These are phyloP conservation scores for Nannochloris sp. DNA, from an alignment of 139 green algal species.

Conservation along the genomic window DNA sequence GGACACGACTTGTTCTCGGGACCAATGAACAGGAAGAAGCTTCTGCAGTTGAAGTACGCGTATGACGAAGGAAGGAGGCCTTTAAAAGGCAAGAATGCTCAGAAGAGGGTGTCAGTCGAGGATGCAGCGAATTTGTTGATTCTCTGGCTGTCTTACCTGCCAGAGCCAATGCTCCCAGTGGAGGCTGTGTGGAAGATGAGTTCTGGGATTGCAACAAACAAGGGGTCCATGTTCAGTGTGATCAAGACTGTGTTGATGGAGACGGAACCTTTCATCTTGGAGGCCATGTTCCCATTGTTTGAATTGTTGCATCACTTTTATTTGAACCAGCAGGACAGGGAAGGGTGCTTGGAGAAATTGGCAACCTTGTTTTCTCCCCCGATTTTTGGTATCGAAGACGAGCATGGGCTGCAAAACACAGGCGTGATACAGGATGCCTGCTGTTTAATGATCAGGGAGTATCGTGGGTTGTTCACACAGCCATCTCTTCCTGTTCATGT, in stretches of 20 bases:
- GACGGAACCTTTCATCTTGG: conserved; percentile 23
- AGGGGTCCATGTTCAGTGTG: neutral
- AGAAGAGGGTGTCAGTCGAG: neutral
- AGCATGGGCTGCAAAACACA: conserved; percentile 1
- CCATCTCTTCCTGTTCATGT: conserved; percentile 20
- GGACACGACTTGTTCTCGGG: conserved; percentile 8
- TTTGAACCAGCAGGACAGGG: conserved; percentile 26
- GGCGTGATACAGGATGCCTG: conserved; percentile 1
- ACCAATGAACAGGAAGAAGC: conserved; percentile 6
- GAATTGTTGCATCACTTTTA: conserved; percentile 32
- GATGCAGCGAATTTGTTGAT: conserved; percentile 26
- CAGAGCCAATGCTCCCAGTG: conserved; percentile 18
- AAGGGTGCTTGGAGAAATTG: conserved; percentile 12
- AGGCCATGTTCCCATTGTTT: conserved; percentile 32
- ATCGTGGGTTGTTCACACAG: conserved; percentile 32
- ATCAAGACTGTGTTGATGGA: conserved; percentile 4
- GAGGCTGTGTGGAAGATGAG: conserved; percentile 13
- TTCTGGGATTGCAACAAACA: neutral
- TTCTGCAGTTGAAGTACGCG: conserved; percentile 11
- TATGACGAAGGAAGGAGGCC: conserved; percentile 21
- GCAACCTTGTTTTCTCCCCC: conserved; percentile 9
- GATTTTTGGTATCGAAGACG: conserved; percentile 16
- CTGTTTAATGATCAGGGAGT: conserved; percentile 24
- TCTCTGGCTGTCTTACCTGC: conserved; percentile 22
- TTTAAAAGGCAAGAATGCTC: conserved; percentile 1